These are phyloP conservation scores for Cardamine chenopodiifolia DNA, from an alignment of 345 rosid species.

Conservation along the genomic window DNA sequence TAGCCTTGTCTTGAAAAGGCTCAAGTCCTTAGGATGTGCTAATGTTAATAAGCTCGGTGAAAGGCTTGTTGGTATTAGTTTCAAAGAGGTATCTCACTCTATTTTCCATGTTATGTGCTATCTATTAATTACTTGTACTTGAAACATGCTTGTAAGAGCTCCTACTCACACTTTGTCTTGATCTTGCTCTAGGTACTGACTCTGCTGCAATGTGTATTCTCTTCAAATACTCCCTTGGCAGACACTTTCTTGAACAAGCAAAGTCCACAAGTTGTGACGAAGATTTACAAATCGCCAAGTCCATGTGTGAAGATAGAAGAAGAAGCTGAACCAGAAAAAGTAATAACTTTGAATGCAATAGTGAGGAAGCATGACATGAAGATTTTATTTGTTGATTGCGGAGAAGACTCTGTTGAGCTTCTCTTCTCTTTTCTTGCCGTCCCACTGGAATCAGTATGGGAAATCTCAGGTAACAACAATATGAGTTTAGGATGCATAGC, in stretches of 20 bases:
- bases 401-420: slow-evolving; percentile 11
- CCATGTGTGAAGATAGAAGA: neutral
- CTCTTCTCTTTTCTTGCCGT: neutral
- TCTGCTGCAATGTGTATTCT: neutral
- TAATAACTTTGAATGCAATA: neutral
- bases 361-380: neutral
- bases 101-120: no score
- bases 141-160: no score
- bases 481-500: neutral
- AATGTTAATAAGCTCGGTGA: neutral
- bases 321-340: neutral
- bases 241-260: slow-evolving; percentile 17
- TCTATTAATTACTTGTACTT: no score
- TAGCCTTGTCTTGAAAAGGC: neutral
- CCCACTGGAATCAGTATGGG: neutral
- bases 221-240: slow-evolving; percentile 10
- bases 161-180: neutral
- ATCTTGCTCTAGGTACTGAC: neutral
- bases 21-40: neutral
- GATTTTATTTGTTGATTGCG: neutral
- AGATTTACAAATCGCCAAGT: neutral
- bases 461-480: neutral
- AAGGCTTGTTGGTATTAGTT: neutral
- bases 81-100: neutral
- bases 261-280: neutral